Percentiles rank a stretch among this genome's conserved stretches.
These are phyloP conservation scores for Steccherinum ochraceum DNA, from an alignment of 768 basidiomycete species.

Conservation along the genomic window DNA sequence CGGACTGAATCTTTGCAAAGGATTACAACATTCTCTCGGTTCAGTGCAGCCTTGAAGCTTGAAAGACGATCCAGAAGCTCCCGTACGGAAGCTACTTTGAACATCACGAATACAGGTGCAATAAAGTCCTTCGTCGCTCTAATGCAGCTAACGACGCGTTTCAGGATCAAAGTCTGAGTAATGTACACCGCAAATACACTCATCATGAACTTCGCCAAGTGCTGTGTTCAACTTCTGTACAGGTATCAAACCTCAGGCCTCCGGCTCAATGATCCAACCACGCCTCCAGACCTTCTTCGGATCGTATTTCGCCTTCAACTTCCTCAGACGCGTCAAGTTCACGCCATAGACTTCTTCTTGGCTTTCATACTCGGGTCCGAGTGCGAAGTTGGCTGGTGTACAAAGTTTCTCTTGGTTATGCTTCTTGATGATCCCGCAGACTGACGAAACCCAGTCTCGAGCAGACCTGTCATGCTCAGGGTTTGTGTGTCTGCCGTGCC, in stretches of 20 bases:
- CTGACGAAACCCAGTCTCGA: background rate
- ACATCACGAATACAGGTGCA: too few species aligned
- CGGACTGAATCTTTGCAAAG: background rate
- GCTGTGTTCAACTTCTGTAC: too few species aligned
- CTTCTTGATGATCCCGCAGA: background rate
- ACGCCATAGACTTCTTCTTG: constrained; percentile 8
- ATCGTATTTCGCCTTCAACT: constrained; percentile 23
- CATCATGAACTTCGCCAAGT: too few species aligned
- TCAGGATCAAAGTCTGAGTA: too few species aligned
- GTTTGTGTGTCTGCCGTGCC: background rate
- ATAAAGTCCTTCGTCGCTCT: too few species aligned
- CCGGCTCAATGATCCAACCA: constrained; percentile 21
- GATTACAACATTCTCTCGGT: background rate
- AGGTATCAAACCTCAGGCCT: too few species aligned
- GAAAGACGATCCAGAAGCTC: background rate
- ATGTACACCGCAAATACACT: too few species aligned
- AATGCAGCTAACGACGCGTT: too few species aligned
- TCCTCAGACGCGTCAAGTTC: constrained; percentile 8
- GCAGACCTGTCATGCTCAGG: background rate
- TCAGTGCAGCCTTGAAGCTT: background rate
- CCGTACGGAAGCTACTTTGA: background rate
- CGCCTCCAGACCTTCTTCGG: constrained; percentile 25
- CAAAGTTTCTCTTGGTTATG: background rate
- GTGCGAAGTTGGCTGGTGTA: background rate
- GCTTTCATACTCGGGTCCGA: background rate